Conservation (phyloP, 495 filamentous ascomycete species). For the Daldinia vernicosa region DNA sequence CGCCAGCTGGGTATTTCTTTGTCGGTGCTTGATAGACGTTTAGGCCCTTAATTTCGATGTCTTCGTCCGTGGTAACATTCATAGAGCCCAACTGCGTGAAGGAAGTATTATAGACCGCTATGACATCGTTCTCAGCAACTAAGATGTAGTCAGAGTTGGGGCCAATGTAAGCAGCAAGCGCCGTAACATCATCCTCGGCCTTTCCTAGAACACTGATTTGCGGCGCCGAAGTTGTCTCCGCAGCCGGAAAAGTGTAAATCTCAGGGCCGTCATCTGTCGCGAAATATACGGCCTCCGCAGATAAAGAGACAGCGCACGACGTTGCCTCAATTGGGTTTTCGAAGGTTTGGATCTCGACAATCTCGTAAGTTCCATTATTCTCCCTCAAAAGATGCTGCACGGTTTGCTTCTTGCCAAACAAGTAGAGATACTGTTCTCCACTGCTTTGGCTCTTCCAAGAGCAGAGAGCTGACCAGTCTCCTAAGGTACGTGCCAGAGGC, state of each 20-base stretch:
- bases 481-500: constrained; percentile 39
- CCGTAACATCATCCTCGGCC: constrained; percentile 38
- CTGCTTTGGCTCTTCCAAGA: constrained; percentile 42
- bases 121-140: constrained; percentile 37
- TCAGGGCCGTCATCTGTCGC: constrained; percentile 28
- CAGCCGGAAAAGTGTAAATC: constrained; percentile 40
- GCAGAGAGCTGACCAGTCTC: constrained; percentile 49
- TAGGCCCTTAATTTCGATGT: constrained; percentile 42
- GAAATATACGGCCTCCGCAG: constrained; percentile 42
- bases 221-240: constrained; percentile 38
- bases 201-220: constrained; percentile 41
- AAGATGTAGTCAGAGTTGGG: constrained; percentile 41
- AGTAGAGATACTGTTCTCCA: constrained; percentile 47
- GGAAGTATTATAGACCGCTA: constrained; percentile 39
- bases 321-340: constrained; percentile 40
- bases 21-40: constrained; percentile 42
- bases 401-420: constrained; percentile 44
- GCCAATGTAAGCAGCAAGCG: constrained; percentile 40
- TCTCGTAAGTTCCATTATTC: constrained; percentile 23
- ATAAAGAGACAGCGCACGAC: constrained; percentile 42
- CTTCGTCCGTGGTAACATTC: constrained; percentile 35
- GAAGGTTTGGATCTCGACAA: constrained; percentile 46
- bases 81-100: constrained; percentile 38
- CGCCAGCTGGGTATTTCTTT: constrained; percentile 36
- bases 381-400: constrained; percentile 37